Conservation (phyloP, 1,139 yeast genomes). For the Geotrichum histeridarum region DNA sequence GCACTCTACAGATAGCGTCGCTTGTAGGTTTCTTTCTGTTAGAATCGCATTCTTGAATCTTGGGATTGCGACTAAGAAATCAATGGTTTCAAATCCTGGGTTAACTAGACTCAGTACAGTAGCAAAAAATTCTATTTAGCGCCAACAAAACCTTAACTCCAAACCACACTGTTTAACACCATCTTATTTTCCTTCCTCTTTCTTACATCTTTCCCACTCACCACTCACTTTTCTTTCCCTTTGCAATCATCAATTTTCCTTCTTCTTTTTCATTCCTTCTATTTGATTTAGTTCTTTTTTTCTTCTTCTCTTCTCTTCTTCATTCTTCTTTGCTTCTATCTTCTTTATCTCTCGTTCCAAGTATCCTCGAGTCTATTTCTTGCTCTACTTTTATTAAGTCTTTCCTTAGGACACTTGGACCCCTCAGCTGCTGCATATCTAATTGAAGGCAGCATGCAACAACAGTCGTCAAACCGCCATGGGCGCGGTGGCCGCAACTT, state of each 20-base stretch:
- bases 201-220: neutral
- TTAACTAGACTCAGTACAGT: no score
- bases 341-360: neutral
- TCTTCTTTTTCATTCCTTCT: neutral
- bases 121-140: no score
- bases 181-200: slow-evolving; percentile 1
- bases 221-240: neutral
- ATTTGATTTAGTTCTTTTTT: neutral
- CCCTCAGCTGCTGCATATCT: neutral
- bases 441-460: slow-evolving; percentile 6
- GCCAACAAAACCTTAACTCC: neutral
- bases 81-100: no score
- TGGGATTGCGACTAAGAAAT: no score
- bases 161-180: neutral
- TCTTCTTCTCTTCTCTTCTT: slow-evolving; percentile 1
- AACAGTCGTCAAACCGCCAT: slow-evolving; percentile 18
- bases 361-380: neutral
- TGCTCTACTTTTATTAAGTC: neutral
- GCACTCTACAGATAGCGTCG: no score
- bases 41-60: no score
- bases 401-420: slow-evolving; percentile 1
- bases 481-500: slow-evolving; percentile 36
- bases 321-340: neutral
- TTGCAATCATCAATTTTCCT: neutral
- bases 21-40: no score